Evolutionary conservation across 495 filamentous ascomycete genomes (phyloP).

Genomic region (Podospora bellae-mahoneyi): DNA sequence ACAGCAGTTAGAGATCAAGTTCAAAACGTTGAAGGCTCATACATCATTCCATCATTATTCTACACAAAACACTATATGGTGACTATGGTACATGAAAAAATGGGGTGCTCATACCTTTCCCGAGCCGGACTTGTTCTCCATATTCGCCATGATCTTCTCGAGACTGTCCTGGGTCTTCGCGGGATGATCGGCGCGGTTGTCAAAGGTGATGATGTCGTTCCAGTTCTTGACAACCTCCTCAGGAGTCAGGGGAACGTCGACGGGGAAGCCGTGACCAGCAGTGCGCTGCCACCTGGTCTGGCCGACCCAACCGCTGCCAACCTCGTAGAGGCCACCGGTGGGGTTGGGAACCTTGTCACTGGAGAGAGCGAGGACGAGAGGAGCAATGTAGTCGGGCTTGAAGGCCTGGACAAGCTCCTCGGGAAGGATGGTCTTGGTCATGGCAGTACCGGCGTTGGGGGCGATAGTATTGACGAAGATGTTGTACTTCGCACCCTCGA

Average conservation of each 20-base stretch:
- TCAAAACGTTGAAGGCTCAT: background rate
- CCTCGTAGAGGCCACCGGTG: constrained; percentile 92
- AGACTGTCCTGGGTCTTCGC: constrained; percentile 71
- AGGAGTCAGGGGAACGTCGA: constrained; percentile 81
- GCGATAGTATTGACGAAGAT: constrained; percentile 98
- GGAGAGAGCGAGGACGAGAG: constrained; percentile 80
- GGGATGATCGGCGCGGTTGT: constrained; percentile 87
- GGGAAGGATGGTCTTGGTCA: constrained; percentile 93
- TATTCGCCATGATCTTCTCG: constrained; percentile 88
- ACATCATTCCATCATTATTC: constrained; percentile 13
- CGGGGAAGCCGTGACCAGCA: constrained; percentile 87
- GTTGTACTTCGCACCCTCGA: constrained; percentile 96
- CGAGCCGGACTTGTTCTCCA: constrained; percentile 63
- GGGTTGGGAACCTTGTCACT: constrained; percentile 83
- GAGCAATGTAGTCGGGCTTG: constrained; percentile 98
- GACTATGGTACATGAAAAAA: constrained; percentile 29
- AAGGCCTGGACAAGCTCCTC: constrained; percentile 98
- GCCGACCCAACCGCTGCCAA: constrained; percentile 91
- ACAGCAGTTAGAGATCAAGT: constrained; percentile 33
- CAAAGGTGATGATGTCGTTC: constrained; percentile 79
- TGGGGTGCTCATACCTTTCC: constrained; percentile 47
- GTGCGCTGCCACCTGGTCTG: constrained; percentile 92
- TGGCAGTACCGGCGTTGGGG: constrained; percentile 92
- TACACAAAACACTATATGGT: constrained; percentile 28
- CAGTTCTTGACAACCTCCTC: constrained; percentile 78